Base-by-base conservation (phyloP, 805 yeast species). In the Schizosaccharomyces japonicus region DNA sequence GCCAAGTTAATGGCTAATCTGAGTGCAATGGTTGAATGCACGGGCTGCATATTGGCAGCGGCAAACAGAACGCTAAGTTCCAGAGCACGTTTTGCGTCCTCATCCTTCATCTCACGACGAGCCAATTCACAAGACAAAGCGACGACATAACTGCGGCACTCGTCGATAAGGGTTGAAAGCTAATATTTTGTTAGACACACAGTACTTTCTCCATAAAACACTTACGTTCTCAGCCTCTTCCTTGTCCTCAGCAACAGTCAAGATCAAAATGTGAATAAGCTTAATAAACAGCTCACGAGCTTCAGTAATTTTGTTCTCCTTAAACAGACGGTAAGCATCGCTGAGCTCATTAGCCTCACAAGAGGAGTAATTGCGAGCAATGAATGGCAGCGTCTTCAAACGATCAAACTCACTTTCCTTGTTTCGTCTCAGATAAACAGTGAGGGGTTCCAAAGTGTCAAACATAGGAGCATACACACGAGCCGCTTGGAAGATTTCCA, bases 21-120 rank as follows among this genome's bases (percentile, higher is more conserved):
- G 56, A 84, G 69, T 10, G 96, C 94, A 58, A 83, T 78, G 48
- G 78, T 73, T 50, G 79, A 73, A 63, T 90, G 98, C 5, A 79
- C 78, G 31, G 80, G 76, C 53, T 79, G 82, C 55, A 90, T 70
- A 53, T 79, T 73, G 26, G 85, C 78, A 58, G 73, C 76, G 11
- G 98, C 83, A 68, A 90, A 92, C 64, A 87, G 87, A 1, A 96
- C 92, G 4, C 98, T 96, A 54, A 90, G 67, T 63, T 90, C 96
- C 58, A 90, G 69, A 62, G 83, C 85, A 52, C 96, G 79, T 62
- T 83, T 79, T 28, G 71, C 70, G 10, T 49, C 50, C 13, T 17
- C 39, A n/a, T 50, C 55, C 10, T 55, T 51, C 50, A 92, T 64
- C 8, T 79, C 60, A 64, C 96, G 83, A 64, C 99, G 85, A 49